Conservation (phyloP, 768 basidiomycete species). For the Pleurotus citrinopileatus region DNA sequence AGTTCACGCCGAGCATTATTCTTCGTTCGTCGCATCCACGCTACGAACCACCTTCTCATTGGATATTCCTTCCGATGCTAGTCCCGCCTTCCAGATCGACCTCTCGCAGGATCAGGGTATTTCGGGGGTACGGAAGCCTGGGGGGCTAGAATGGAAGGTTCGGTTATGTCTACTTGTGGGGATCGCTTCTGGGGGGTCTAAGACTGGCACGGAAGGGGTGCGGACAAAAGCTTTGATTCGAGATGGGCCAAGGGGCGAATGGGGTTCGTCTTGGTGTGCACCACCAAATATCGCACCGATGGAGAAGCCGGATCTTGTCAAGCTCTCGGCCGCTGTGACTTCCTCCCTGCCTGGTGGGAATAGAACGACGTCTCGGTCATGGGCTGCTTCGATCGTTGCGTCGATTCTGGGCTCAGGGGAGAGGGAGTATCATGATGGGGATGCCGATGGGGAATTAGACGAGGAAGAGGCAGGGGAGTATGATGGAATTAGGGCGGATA, state of each 20-base stretch:
- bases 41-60: conserved; percentile 82
- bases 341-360: not conserved
- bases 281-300: conserved; percentile 55
- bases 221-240: conserved; percentile 49
- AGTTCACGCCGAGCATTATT: conserved; percentile 83
- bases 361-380: conserved; percentile 25
- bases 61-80: conserved; percentile 90
- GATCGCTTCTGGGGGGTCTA: conserved; percentile 48
- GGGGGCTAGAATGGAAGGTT: conserved; percentile 91
- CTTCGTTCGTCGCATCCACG: conserved; percentile 69
- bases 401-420: conserved; percentile 36
- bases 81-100: conserved; percentile 77
- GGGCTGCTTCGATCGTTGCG: conserved; percentile 36
- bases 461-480: conserved; percentile 30
- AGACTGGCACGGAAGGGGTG: conserved; percentile 47
- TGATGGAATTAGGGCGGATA: conserved; percentile 47
- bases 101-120: conserved; percentile 33
- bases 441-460: conserved; percentile 22
- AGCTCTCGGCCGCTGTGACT: conserved; percentile 10
- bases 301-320: conserved; percentile 38
- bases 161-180: conserved; percentile 83
- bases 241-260: conserved; percentile 63
- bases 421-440: conserved; percentile 53
- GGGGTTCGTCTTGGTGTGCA: conserved; percentile 70
- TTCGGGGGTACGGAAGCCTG: conserved; percentile 28